A percentile compares a stretch with the other conserved stretches of the same genome.
These are phyloP conservation scores for Medicago ruthenica DNA, from an alignment of 306 rosid species.

Conservation along the genomic window DNA sequence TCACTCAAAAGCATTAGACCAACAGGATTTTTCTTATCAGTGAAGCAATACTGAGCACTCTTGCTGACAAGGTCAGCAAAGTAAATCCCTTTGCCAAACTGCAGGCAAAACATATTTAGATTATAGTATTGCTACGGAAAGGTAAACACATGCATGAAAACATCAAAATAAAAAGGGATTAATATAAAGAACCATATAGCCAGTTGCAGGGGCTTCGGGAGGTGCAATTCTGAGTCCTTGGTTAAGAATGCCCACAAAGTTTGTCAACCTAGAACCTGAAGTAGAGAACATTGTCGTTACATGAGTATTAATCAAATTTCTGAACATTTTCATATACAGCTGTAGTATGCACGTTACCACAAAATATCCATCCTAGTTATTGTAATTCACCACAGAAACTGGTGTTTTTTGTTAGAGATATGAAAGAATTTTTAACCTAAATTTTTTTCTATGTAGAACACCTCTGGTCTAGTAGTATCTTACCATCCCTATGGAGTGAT, in stretches of 20 bases:
- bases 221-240: slow-evolving; percentile 99
- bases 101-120: slow-evolving; percentile 49
- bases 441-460: slow-evolving; percentile 18
- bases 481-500: background rate
- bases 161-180: slow-evolving; percentile 29
- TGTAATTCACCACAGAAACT: slow-evolving; percentile 20
- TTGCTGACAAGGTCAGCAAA: slow-evolving; percentile 95
- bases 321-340: slow-evolving; percentile 18
- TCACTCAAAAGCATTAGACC: slow-evolving; percentile 93
- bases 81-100: slow-evolving; percentile 97
- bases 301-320: slow-evolving; percentile 26
- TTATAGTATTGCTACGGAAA: slow-evolving; percentile 17
- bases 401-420: background rate
- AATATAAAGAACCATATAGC: slow-evolving; percentile 75
- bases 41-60: slow-evolving; percentile 98
- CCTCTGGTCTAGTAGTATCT: slow-evolving; percentile 34
- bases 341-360: slow-evolving; percentile 4
- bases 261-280: slow-evolving; percentile 91
- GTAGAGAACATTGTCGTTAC: slow-evolving; percentile 24
- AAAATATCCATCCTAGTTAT: slow-evolving; percentile 38
- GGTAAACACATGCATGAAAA: slow-evolving; percentile 22
- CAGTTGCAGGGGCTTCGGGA: slow-evolving; percentile 99
- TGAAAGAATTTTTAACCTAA: slow-evolving; percentile 4
- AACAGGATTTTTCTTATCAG: slow-evolving; percentile 87
- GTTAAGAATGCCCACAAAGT: slow-evolving; percentile 91